Evolutionary conservation across 2,329 filamentous ascomycete genomes (phyloP).

Genomic region (Fusarium mundagurra): DNA sequence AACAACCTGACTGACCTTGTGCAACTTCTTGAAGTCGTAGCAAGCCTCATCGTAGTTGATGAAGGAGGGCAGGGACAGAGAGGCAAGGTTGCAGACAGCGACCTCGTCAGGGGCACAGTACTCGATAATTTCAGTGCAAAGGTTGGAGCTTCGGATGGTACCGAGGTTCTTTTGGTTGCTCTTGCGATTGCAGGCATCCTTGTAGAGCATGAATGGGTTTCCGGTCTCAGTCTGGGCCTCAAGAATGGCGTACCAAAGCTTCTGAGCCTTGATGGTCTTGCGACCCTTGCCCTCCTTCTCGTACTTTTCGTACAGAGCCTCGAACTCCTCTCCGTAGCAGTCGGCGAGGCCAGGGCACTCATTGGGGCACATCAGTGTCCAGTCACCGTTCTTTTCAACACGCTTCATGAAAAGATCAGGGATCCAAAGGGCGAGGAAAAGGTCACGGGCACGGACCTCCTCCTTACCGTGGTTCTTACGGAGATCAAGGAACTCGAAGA

Average conservation of each 20-base stretch:
- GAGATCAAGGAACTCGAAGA: constrained; percentile 96
- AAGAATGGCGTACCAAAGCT: constrained; percentile 98
- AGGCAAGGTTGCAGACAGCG: constrained; percentile 97
- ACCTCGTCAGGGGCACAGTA: constrained; percentile 98
- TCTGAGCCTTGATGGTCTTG: constrained; percentile 94
- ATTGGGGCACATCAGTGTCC: constrained; percentile 98
- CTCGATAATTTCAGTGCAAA: constrained; percentile 98
- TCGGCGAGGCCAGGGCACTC: constrained; percentile 95
- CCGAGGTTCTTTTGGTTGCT: constrained; percentile 99
- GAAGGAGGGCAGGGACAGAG: constrained; percentile 88
- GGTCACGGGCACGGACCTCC: constrained; percentile 93
- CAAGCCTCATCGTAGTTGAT: constrained; percentile 85
- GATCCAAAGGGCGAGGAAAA: constrained; percentile 98
- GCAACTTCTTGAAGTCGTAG: constrained; percentile 97
- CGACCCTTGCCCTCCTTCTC: constrained; percentile 88
- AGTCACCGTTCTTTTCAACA: constrained; percentile 94
- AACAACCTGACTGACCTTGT: constrained; percentile 92
- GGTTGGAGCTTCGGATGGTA: constrained; percentile 97
- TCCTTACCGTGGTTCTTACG: constrained; percentile 99
- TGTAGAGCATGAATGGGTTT: constrained; percentile 99
- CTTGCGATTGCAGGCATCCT: constrained; percentile 98
- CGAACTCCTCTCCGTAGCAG: constrained; percentile 97
- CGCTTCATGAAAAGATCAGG: constrained; percentile 99
- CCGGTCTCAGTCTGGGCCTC: constrained; percentile 99
- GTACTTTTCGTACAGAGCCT: constrained; percentile 92